Evolutionary conservation across 805 yeast species (phyloP).

Genomic region (Candida cerambycidarum): DNA sequence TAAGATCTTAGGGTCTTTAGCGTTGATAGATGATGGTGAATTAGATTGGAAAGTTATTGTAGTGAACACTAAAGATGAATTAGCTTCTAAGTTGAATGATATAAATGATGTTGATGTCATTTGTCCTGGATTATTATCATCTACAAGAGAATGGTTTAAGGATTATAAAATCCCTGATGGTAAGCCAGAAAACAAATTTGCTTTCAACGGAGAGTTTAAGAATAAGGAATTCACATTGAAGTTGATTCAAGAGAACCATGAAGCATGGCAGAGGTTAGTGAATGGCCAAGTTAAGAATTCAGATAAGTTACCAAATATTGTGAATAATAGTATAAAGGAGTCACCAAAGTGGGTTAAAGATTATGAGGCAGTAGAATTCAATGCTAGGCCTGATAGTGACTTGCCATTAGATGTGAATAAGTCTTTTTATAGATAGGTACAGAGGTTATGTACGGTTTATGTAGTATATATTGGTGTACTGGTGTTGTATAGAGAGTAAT

Average conservation of each 20-base stretch:
- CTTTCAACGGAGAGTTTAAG: constrained; percentile 93
- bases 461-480: background rate
- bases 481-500: no score
- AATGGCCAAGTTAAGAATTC: constrained; percentile 49
- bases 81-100: constrained; percentile 83
- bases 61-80: constrained; percentile 78
- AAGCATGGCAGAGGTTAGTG: constrained; percentile 79
- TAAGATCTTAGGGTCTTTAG: constrained; percentile 91
- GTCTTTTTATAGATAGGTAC: constrained; percentile 1
- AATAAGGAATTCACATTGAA: constrained; percentile 84
- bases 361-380: constrained; percentile 10
- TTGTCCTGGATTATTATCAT: constrained; percentile 89
- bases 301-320: constrained; percentile 31
- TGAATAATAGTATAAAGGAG: constrained; percentile 36
- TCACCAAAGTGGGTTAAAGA: constrained; percentile 26
- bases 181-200: constrained; percentile 93
- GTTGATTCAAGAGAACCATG: constrained; percentile 76
- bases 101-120: constrained; percentile 87
- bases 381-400: background rate
- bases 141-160: constrained; percentile 97
- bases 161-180: constrained; percentile 98
- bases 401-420: constrained; percentile 11
- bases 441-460: background rate
- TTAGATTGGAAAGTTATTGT: constrained; percentile 92
- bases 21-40: constrained; percentile 90